Percentiles rank a stretch among this genome's conserved stretches.
These are phyloP conservation scores for Eucalyptus polybractea DNA, from an alignment of 345 rosid species.

Conservation along the genomic window DNA sequence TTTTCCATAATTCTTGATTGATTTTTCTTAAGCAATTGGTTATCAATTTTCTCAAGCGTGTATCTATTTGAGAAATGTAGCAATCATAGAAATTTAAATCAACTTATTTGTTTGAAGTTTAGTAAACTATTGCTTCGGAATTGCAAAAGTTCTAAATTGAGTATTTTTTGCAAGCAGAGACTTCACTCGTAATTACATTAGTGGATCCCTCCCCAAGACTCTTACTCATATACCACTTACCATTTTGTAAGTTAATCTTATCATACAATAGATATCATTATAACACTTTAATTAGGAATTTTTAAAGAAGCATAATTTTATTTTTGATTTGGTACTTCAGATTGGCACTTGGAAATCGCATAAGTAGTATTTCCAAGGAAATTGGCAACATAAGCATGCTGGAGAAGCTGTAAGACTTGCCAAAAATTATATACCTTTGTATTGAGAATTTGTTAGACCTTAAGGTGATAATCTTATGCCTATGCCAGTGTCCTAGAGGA, in stretches of 20 bases:
- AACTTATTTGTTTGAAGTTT: neutral
- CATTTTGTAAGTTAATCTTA: conserved; percentile 25
- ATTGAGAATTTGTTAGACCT: neutral
- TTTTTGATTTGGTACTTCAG: neutral
- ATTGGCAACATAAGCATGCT: conserved; percentile 48
- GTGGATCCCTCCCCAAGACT: conserved; percentile 52
- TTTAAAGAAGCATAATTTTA: neutral
- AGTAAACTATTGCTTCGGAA: neutral
- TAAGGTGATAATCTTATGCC: neutral
- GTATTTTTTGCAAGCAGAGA: conserved; percentile 25
- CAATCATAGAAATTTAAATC: neutral
- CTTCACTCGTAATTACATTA: conserved; percentile 55
- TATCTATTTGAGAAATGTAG: neutral
- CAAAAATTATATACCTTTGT: neutral
- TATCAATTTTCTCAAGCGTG: neutral
- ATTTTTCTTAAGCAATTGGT: neutral
- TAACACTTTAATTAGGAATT: neutral
- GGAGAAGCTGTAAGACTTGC: conserved; percentile 34
- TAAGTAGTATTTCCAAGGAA: conserved; percentile 54
- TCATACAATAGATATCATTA: neutral
- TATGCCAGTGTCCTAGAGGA: conserved; percentile 39
- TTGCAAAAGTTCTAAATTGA: neutral
- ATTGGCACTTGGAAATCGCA: conserved; percentile 44
- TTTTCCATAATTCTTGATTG: neutral
- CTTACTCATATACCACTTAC: conserved; percentile 38